Percentiles rank a stretch among this genome's conserved stretches.
Evolutionary conservation across 2,329 filamentous ascomycete genomes (phyloP).

Genomic region (Grosmannia clavigera): DNA sequence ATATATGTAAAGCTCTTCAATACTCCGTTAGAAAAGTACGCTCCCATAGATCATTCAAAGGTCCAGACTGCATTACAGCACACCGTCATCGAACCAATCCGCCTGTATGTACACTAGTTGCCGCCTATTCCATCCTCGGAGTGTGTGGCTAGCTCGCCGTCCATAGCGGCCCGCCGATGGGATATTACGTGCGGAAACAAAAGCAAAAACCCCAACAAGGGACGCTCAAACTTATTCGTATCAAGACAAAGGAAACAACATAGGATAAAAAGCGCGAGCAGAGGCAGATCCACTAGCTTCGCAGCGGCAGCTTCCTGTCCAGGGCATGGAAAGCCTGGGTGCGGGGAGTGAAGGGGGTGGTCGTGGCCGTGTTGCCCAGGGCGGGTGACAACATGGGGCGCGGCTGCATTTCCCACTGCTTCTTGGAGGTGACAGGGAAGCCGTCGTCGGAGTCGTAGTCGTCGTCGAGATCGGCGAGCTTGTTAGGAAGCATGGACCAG

Average conservation of each 20-base stretch:
- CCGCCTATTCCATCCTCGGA: too few relatives aligned
- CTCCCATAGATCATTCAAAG: too few relatives aligned
- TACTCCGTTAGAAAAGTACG: too few relatives aligned
- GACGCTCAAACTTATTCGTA: too few relatives aligned
- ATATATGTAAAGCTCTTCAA: too few relatives aligned
- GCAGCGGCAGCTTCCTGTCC: conserved; percentile 43
- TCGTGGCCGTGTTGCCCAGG: not conserved
- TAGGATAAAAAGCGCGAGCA: not conserved
- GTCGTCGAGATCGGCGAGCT: conserved; percentile 33
- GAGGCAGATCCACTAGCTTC: conserved; percentile 11
- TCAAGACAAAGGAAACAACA: not conserved
- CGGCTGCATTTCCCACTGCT: conserved; percentile 46
- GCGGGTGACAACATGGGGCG: not conserved
- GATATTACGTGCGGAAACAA: too few relatives aligned
- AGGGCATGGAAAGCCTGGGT: conserved; percentile 50
- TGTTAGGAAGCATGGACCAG: conserved; percentile 45
- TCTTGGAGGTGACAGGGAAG: conserved; percentile 21
- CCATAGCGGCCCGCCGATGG: too few relatives aligned
- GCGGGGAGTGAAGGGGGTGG: conserved; percentile 2
- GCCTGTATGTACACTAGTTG: too few relatives aligned
- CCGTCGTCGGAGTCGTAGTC: conserved; percentile 27
- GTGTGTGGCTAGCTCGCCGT: too few relatives aligned
- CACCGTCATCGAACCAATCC: too few relatives aligned
- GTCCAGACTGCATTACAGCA: too few relatives aligned
- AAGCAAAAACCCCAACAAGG: too few relatives aligned